These are phyloP conservation scores for Termitomyces sp. DNA, from an alignment of 768 basidiomycete genomes.

Conservation along the genomic window DNA sequence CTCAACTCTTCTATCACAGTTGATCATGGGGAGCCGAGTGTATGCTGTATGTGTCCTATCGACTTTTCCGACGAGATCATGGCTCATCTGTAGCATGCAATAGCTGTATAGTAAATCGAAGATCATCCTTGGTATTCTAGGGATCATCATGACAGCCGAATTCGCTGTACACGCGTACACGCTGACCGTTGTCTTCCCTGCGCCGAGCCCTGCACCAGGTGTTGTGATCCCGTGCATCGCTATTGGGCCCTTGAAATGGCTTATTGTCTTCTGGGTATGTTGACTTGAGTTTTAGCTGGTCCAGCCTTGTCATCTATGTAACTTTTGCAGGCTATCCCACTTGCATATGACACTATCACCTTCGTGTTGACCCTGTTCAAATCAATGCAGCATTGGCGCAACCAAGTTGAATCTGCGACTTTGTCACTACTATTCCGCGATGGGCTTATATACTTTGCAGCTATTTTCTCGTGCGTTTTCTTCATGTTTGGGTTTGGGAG, in stretches of 20 bases:
- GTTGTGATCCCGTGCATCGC: slow-evolving; percentile 17
- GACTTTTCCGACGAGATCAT: neutral
- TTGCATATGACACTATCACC: slow-evolving; percentile 15
- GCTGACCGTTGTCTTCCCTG: slow-evolving; percentile 14
- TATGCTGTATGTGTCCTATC: slow-evolving; percentile 15
- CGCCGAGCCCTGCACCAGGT: slow-evolving; percentile 13
- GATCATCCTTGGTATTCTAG: slow-evolving; percentile 9
- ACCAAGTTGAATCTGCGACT: slow-evolving; percentile 2
- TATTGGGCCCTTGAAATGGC: slow-evolving; percentile 18
- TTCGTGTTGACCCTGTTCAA: slow-evolving; percentile 12
- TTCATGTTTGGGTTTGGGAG: neutral
- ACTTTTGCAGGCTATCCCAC: neutral
- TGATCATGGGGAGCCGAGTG: slow-evolving; percentile 21
- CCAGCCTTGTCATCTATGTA: neutral
- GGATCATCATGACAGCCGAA: slow-evolving; percentile 10
- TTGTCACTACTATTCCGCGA: slow-evolving; percentile 12
- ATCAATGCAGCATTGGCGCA: slow-evolving; percentile 4
- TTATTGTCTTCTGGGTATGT: slow-evolving; percentile 21
- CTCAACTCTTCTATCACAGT: slow-evolving; percentile 20
- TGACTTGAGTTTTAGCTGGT: neutral
- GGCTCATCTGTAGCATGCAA: neutral
- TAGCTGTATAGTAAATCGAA: slow-evolving; percentile 18
- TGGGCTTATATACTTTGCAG: slow-evolving; percentile 22
- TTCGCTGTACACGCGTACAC: slow-evolving; percentile 15
- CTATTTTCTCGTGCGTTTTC: slow-evolving; percentile 15